Base-by-base conservation (phyloP, 192 early-diverging fungal genomes). In the Diversispora epigaea region DNA sequence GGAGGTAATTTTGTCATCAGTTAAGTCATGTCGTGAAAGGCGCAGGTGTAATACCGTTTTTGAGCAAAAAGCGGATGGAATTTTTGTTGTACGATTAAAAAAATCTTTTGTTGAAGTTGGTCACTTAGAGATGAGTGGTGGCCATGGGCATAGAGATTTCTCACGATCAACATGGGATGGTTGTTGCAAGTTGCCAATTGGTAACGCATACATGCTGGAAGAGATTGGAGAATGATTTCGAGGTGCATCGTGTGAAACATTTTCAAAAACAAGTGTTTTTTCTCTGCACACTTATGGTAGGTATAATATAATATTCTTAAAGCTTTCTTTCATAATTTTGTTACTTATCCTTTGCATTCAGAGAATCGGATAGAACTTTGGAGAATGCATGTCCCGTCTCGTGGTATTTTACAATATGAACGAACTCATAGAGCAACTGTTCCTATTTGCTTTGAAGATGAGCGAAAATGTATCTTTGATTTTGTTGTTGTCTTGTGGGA, bases 41-140 rank as follows among this genome's bases (percentile, higher is more conserved):
- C 52, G 54, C 45, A 71, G 58, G 15, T 71, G 43, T 58, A 60
- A 17, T 12, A 58, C 1, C 44, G 45, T 11, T 58, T 71, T 58
- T 71, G 70, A 71, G 11, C 54, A 71, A 49, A 71, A 71, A 71
- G 40, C 54, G 40, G 54, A 71, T 57, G 54, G 70, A 21, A 11
- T 71, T 0, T 71, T 71, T 44, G 11, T 32, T 19, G 39, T 71
- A 15, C 45, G 58, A 60, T 71, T 71, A 60, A 71, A 43, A 71
- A 71, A 57, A 71, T 19, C 0, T 46, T 60, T 43, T 21, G 58
- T 71, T 12, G 54, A 71, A 58, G 54, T 71, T 22, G 69, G 69
- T 55, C 69, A 71, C 40, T 71, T 71, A 45, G 54, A 71, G 58
- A 71, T 71, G 54, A 71, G 69, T 71, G 69, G 32, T 11, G 69